Evolutionary conservation across 1,139 yeast genomes (phyloP).

Genomic region (Candida sojae): DNA sequence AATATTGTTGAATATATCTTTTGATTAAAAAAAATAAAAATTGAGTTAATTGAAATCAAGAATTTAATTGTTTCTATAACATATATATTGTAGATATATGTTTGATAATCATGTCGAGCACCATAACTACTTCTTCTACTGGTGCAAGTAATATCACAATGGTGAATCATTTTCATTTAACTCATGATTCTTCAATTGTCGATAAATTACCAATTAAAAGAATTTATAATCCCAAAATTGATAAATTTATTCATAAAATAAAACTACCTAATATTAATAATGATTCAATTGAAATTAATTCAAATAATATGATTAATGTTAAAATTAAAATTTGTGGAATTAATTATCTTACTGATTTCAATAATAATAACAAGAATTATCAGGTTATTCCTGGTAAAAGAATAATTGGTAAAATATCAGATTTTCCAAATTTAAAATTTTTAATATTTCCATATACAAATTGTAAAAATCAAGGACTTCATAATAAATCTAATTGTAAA

Average conservation of each 20-base stretch:
- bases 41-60: too few species aligned
- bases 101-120: not conserved
- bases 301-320: slow-evolving; percentile 23
- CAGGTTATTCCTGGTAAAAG: slow-evolving; percentile 14
- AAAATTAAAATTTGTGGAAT: slow-evolving; percentile 35
- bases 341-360: slow-evolving; percentile 26
- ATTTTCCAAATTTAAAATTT: slow-evolving; percentile 21
- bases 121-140: not conserved
- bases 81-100: too few species aligned
- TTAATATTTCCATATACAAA: slow-evolving; percentile 39
- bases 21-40: too few species aligned
- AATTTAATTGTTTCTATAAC: too few species aligned
- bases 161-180: not conserved
- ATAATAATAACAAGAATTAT: not conserved
- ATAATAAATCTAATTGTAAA: slow-evolving; percentile 19
- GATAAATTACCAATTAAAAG: slow-evolving; percentile 29
- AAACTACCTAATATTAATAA: slow-evolving; percentile 27
- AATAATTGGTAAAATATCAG: slow-evolving; percentile 10
- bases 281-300: slow-evolving; percentile 9
- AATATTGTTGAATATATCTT: too few species aligned
- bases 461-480: slow-evolving; percentile 11
- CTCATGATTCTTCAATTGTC: not conserved
- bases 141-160: too few species aligned
- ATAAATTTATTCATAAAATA: slow-evolving; percentile 27
- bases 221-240: slow-evolving; percentile 23